phyloP scores from a whole-genome alignment of 352 stramenopile species.

The Phytophthora megakarya region DNA sequence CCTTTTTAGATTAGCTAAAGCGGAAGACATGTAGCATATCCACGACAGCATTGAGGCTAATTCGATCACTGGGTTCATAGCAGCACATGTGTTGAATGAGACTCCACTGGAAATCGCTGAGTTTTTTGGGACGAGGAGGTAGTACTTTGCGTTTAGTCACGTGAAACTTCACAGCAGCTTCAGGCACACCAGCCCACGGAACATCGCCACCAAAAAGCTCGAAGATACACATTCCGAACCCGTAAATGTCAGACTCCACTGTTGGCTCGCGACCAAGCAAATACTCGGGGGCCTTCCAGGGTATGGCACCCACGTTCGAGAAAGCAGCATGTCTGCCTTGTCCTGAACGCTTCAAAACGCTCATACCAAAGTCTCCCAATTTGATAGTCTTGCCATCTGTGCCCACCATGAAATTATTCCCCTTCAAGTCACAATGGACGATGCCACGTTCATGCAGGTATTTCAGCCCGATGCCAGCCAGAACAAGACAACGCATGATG shows the following conservation, averaged over 20 bases:
- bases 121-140: slow-evolving; percentile 18
- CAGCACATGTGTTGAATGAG: slow-evolving; percentile 39
- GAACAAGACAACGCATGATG: slow-evolving; percentile 30
- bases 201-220: slow-evolving; percentile 36
- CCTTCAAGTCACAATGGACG: slow-evolving; percentile 47
- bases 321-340: slow-evolving; percentile 9
- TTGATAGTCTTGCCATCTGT: slow-evolving; percentile 39
- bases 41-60: slow-evolving; percentile 29
- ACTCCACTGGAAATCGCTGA: slow-evolving; percentile 34
- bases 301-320: slow-evolving; percentile 16
- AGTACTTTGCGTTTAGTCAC: slow-evolving; percentile 26
- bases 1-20: slow-evolving; percentile 8
- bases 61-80: slow-evolving; percentile 26
- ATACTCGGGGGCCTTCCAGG: slow-evolving; percentile 41
- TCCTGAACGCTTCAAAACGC: slow-evolving; percentile 28
- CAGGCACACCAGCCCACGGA: slow-evolving; percentile 29
- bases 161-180: slow-evolving; percentile 35
- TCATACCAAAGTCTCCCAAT: slow-evolving; percentile 41
- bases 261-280: slow-evolving; percentile 16
- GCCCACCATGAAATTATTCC: slow-evolving; percentile 41
- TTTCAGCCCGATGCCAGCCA: slow-evolving; percentile 37
- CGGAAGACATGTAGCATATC: slow-evolving; percentile 34
- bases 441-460: slow-evolving; percentile 40
- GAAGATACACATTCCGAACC: slow-evolving; percentile 43
- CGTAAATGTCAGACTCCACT: slow-evolving; percentile 34